Evolutionary conservation across 805 yeast species (phyloP).

Genomic region (Cyberlindnera subsufficiens): DNA sequence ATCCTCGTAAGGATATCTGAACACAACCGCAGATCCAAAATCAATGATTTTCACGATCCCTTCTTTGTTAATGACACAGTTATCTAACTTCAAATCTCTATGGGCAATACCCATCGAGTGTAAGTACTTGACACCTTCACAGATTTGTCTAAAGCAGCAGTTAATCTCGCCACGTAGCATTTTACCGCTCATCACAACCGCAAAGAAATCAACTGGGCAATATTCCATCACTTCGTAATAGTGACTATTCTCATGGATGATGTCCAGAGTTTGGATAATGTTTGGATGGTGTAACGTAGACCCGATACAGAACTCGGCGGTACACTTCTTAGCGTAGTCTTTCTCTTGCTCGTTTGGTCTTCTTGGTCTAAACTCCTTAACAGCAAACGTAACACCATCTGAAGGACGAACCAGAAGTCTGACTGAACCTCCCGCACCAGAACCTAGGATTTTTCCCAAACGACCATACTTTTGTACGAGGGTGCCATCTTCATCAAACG

Average conservation of each 20-base stretch:
- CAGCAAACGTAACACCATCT: slow-evolving; percentile 73
- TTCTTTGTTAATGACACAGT: slow-evolving; percentile 68
- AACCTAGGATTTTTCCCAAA: slow-evolving; percentile 68
- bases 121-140: slow-evolving; percentile 65
- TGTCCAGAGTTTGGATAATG: slow-evolving; percentile 72
- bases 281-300: slow-evolving; percentile 78
- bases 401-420: slow-evolving; percentile 60
- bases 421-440: slow-evolving; percentile 90
- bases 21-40: slow-evolving; percentile 81
- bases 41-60: slow-evolving; percentile 78
- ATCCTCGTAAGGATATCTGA: slow-evolving; percentile 67
- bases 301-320: slow-evolving; percentile 86
- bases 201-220: slow-evolving; percentile 79
- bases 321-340: slow-evolving; percentile 81
- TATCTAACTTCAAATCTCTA: slow-evolving; percentile 76
- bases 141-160: slow-evolving; percentile 72
- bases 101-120: slow-evolving; percentile 80
- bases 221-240: slow-evolving; percentile 83
- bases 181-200: slow-evolving; percentile 80
- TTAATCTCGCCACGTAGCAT: slow-evolving; percentile 79
- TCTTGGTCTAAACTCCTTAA: slow-evolving; percentile 73
- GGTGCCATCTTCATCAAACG: slow-evolving; percentile 42
- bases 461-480: slow-evolving; percentile 62
- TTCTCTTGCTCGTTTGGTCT: slow-evolving; percentile 63
- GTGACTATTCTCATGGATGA: slow-evolving; percentile 50